Evolutionary conservation across 2,329 filamentous ascomycete species (phyloP).

Genomic region (Mariannaea sp.): DNA sequence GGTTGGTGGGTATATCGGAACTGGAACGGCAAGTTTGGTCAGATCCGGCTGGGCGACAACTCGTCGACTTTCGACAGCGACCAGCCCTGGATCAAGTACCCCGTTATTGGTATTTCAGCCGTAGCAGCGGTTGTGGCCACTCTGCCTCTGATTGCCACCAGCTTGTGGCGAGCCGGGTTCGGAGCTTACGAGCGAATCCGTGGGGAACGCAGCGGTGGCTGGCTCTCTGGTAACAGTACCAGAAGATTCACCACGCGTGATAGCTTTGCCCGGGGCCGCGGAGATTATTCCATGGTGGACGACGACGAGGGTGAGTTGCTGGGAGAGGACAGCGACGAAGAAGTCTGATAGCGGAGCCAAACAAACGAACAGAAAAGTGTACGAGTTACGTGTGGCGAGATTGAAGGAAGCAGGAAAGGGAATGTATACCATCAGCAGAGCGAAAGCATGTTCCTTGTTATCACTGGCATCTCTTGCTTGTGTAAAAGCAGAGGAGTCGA

Average conservation of each 20-base stretch:
- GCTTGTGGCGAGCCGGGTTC: constrained; percentile 70
- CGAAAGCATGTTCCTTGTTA: not conserved
- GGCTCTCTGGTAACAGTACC: constrained; percentile 57
- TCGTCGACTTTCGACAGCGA: constrained; percentile 65
- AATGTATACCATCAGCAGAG: not conserved
- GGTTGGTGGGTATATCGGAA: constrained; percentile 87
- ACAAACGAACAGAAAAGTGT: too few relatives aligned
- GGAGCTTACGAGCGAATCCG: constrained; percentile 57
- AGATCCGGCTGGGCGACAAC: constrained; percentile 84
- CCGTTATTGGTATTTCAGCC: constrained; percentile 74
- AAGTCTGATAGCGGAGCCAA: constrained; percentile 58
- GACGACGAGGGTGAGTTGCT: constrained; percentile 94
- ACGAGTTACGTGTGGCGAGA: constrained; percentile 24
- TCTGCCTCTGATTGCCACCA: constrained; percentile 72
- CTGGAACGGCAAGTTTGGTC: constrained; percentile 89
- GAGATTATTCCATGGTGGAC: constrained; percentile 88
- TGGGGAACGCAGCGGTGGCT: constrained; percentile 55
- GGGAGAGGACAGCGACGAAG: constrained; percentile 92
- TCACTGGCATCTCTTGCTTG: not conserved
- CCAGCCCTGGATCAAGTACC: constrained; percentile 78
- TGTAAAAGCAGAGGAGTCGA: not conserved
- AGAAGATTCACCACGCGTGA: constrained; percentile 84
- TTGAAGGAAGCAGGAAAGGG: too few relatives aligned
- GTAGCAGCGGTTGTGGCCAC: constrained; percentile 63
- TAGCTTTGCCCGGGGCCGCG: constrained; percentile 83